Conservation (phyloP, 2,329 filamentous ascomycete species). For the Talaromyces sp. region DNA sequence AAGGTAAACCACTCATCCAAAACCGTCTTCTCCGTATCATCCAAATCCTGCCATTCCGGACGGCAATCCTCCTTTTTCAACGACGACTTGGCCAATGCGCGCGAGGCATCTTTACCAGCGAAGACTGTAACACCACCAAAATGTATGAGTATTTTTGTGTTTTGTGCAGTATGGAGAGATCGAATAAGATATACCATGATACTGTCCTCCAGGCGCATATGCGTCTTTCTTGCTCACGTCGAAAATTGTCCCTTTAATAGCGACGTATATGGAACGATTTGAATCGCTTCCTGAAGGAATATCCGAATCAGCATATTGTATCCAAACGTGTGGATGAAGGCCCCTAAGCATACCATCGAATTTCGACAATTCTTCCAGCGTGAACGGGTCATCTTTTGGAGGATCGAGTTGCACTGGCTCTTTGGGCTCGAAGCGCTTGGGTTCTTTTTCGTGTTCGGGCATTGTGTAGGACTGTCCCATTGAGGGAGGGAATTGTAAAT, state of each 20-base stretch:
- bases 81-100: constrained; percentile 79
- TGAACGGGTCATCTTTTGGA: constrained; percentile 83
- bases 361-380: constrained; percentile 69
- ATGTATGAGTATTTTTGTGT: not conserved
- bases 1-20: constrained; percentile 92
- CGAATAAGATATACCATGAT: constrained; percentile 63
- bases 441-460: constrained; percentile 25
- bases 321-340: not conserved
- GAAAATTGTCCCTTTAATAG: constrained; percentile 83
- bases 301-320: not conserved
- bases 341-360: constrained; percentile 65
- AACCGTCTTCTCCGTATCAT: constrained; percentile 77
- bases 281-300: constrained; percentile 32
- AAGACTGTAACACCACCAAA: constrained; percentile 69
- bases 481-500: too few relatives aligned
- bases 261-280: constrained; percentile 53
- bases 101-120: constrained; percentile 91
- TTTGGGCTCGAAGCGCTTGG: constrained; percentile 40
- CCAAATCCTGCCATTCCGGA: constrained; percentile 76
- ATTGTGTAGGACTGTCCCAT: constrained; percentile 18
- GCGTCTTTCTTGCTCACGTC: constrained; percentile 87
- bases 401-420: constrained; percentile 58
- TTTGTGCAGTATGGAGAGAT: not conserved
- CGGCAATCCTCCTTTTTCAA: constrained; percentile 77
- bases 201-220: constrained; percentile 76